Conservation (phyloP, 768 basidiomycete genomes). For the Boletellus ananas region DNA sequence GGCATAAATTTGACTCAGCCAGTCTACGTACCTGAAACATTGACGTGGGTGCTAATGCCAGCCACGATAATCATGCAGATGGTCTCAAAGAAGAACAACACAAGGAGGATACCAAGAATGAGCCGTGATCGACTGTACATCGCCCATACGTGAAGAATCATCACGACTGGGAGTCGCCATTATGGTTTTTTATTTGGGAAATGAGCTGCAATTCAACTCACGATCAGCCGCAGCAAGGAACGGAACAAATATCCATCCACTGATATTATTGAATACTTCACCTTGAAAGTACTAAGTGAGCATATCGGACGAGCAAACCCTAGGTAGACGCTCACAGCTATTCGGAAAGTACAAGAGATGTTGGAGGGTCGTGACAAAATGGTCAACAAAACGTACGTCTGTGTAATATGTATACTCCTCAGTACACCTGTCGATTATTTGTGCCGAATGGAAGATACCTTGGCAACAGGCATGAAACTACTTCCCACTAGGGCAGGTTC, state of each 20-base stretch:
- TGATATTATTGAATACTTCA: neutral
- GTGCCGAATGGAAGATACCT: neutral
- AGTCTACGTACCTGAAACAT: neutral
- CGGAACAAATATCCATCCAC: neutral
- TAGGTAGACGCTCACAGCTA: conserved; percentile 8
- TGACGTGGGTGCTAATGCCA: neutral
- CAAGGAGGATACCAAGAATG: neutral
- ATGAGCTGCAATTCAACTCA: neutral
- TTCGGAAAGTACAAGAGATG: neutral
- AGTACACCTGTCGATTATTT: neutral
- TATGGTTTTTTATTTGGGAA: neutral
- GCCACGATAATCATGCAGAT: neutral
- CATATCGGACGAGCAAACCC: too few species aligned
- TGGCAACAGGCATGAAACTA: neutral
- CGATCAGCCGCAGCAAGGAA: conserved; percentile 3
- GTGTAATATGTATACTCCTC: neutral
- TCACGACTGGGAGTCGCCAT: neutral
- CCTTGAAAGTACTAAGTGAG: neutral
- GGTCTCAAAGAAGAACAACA: neutral
- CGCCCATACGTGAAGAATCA: neutral
- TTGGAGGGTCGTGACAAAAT: neutral
- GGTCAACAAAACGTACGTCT: conserved; percentile 1
- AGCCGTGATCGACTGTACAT: neutral
- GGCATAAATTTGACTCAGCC: neutral
- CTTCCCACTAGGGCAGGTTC: neutral